Conservation (phyloP, 2,329 filamentous ascomycete genomes). For the Calcarisporium arbuscula region DNA sequence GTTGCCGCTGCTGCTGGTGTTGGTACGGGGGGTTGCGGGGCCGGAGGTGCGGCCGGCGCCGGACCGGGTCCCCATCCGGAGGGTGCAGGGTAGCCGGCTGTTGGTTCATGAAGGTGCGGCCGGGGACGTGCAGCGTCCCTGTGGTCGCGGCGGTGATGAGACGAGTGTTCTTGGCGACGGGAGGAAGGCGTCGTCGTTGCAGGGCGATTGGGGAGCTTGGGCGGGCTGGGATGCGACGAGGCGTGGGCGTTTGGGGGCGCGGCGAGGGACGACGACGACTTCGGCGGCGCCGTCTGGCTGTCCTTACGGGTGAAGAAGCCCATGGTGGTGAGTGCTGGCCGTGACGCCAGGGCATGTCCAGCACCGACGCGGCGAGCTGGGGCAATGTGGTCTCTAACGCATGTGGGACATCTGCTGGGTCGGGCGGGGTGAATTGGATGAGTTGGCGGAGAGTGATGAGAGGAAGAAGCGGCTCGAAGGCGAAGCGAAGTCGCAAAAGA, state of each 20-base stretch:
- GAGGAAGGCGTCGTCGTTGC: conserved; percentile 7
- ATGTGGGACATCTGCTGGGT: no score
- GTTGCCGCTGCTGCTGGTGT: conserved; percentile 8
- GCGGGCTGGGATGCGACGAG: conserved; percentile 7
- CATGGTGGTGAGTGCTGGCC: conserved; percentile 13
- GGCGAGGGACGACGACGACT: conserved; percentile 10
- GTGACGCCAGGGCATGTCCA: no score
- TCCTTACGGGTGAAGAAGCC: conserved; percentile 20
- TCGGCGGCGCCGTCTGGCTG: not conserved
- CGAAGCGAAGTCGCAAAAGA: no score
- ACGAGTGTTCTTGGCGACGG: conserved; percentile 5
- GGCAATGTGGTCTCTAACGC: no score
- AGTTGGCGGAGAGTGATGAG: no score
- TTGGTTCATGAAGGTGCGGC: conserved; percentile 13
- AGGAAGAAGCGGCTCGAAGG: no score
- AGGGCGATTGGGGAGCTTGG: conserved; percentile 3
- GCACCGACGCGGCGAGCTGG: no score
- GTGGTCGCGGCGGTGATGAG: conserved; percentile 12
- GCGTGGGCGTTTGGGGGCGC: conserved; percentile 15
- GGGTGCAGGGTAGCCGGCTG: conserved; percentile 16
- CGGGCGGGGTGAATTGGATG: no score
- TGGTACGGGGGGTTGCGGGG: not conserved
- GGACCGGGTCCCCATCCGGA: conserved; percentile 14
- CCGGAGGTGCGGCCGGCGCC: not conserved
- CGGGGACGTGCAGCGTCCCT: conserved; percentile 17